Evolutionary conservation across 306 rosid genomes (phyloP).

Genomic region (Ormosia emarginata): DNA sequence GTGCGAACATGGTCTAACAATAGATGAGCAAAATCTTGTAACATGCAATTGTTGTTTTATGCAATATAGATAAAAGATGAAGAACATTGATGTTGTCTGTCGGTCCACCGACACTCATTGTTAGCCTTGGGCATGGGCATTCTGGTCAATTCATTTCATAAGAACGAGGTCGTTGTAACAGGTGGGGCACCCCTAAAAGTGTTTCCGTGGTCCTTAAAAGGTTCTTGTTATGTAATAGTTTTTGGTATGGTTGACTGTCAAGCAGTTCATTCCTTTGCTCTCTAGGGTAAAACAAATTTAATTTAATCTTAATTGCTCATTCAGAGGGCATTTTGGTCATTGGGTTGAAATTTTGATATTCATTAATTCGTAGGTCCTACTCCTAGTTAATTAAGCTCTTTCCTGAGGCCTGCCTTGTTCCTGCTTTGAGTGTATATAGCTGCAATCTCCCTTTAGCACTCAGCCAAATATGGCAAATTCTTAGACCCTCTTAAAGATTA

Average conservation of each 20-base stretch:
- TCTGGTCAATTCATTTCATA: slow-evolving; percentile 24
- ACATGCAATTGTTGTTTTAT: slow-evolving; percentile 18
- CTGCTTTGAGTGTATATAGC: not conserved
- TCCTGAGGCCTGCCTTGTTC: not conserved
- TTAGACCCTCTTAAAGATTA: not conserved
- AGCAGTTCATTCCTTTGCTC: not conserved
- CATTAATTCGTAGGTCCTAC: slow-evolving; percentile 7
- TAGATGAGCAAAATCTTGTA: slow-evolving; percentile 21
- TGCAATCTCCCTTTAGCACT: not conserved
- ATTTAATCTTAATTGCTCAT: slow-evolving; percentile 1
- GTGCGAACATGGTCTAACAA: slow-evolving; percentile 28
- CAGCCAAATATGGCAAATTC: not conserved
- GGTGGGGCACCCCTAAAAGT: slow-evolving; percentile 39
- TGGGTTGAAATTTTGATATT: slow-evolving; percentile 7
- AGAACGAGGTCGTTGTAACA: slow-evolving; percentile 30
- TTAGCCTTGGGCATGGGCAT: slow-evolving; percentile 32
- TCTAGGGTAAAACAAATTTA: not conserved
- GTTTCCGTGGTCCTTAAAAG: slow-evolving; percentile 58
- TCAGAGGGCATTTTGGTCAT: slow-evolving; percentile 18
- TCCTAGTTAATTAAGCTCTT: not conserved
- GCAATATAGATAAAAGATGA: slow-evolving; percentile 15
- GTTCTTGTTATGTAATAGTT: slow-evolving; percentile 28
- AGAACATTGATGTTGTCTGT: slow-evolving; percentile 30
- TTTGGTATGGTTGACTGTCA: slow-evolving; percentile 32
- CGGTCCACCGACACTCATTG: slow-evolving; percentile 75